Base-by-base conservation (phyloP, 2,329 filamentous ascomycete species). In the Coleophoma eucalyptorum region DNA sequence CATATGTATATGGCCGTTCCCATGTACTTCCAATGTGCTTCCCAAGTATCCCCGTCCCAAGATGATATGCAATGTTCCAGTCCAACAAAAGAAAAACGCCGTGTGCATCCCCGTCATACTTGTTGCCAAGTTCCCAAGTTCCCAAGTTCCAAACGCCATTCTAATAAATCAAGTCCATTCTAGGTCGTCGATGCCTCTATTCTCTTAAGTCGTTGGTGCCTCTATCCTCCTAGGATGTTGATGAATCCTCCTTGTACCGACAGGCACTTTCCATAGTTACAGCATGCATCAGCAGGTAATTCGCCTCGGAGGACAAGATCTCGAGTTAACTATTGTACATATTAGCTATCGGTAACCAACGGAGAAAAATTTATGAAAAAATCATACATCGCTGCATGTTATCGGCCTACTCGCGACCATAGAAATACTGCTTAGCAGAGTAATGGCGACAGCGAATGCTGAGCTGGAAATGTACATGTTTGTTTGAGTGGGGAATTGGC, bases 261-360 rank as follows among this genome's bases (percentile, higher is more conserved):
- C n/a, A 47, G 13, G 26, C 62, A 64, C 2, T 58, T 46, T 12
- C 62, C 62, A 40, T 63, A 62, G 20, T 41, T 56, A 43, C 62
- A 64, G 49, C 62, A 64, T 12, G 57, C 58, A 13, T 46, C 54
- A 3, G 58, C 53, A 33, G 58, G 56, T n/a, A 62, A 43, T 10
- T 58, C 41, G 4, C 62, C 62, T 5, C 40, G 51, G 33, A 64
- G 58, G 26, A 64, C 55, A 10, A 47, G 51, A 46, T 64, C 62
- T 54, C 56, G 46, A 46, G 45, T 46, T 51, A 32, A 49, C 58
- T 60, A 34, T 49, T 47, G 12, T 18, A 18, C 5, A 18, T 38
- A 18, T 38, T 38, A 38, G 35, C 5, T 26, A 26, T 26, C 26
- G 26, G 3, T 26, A 8, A 26, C n/a, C 2, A 26, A 8, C 2